Percentiles rank a stretch among this genome's conserved stretches.
These are phyloP conservation scores for Rubus idaeus DNA, from an alignment of 306 rosid species.

Conservation along the genomic window DNA sequence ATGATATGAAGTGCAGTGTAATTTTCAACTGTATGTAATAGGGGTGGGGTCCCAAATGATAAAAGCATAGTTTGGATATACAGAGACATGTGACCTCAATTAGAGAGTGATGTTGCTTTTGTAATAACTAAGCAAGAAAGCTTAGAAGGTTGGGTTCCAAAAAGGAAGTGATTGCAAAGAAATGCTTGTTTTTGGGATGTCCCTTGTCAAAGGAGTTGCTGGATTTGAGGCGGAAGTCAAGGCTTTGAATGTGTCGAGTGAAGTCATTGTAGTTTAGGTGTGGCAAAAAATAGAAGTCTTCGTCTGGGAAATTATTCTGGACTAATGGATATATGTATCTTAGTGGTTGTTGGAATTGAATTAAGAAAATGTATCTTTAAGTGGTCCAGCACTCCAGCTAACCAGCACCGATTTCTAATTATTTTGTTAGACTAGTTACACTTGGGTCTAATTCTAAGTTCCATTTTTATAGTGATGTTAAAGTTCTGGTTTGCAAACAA, in stretches of 20 bases:
- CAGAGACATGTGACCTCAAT: conserved; percentile 8
- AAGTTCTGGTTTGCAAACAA: too few species aligned
- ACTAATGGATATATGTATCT: conserved; percentile 7
- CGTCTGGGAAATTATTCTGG: conserved; percentile 14
- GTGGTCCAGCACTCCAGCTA: neutral
- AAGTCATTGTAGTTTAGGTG: conserved; percentile 19
- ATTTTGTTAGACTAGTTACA: neutral
- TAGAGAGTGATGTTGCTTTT: neutral
- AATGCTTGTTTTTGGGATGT: neutral
- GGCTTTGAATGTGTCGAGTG: conserved; percentile 34
- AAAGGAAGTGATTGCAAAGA: neutral
- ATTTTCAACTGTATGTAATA: too few species aligned
- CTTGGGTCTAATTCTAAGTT: neutral
- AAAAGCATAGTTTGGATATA: neutral
- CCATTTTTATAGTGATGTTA: neutral
- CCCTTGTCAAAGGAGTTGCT: conserved; percentile 17
- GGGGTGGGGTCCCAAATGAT: too few species aligned
- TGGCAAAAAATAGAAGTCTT: neutral
- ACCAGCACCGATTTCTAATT: neutral
- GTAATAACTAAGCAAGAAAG: neutral
- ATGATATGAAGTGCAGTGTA: too few species aligned
- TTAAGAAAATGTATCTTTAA: neutral
- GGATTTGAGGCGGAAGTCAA: conserved; percentile 37
- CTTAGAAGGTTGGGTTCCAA: neutral
- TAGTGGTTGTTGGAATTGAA: conserved; percentile 1